Conservation (phyloP, 1,139 yeast genomes). For the Scheffersomyces insectosa region DNA sequence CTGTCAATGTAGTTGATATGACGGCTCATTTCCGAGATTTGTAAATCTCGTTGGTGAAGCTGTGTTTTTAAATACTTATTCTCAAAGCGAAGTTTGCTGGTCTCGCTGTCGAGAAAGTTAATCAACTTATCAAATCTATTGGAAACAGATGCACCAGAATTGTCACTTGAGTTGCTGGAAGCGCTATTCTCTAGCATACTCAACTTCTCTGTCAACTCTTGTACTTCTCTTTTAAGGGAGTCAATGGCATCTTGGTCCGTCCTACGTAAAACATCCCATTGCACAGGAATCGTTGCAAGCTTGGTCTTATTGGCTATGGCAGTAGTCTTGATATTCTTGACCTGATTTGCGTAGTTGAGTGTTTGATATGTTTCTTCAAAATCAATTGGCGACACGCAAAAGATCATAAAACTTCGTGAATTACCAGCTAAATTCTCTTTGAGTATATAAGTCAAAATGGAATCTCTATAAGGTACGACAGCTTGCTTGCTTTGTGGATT, state of each 20-base stretch:
- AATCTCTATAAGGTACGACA: conserved; percentile 71
- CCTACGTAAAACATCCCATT: conserved; percentile 32
- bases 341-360: conserved; percentile 72
- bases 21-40: conserved; percentile 25
- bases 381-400: conserved; percentile 74
- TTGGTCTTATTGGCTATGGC: conserved; percentile 51
- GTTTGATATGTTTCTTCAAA: conserved; percentile 76
- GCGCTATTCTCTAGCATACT: conserved; percentile 4
- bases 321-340: conserved; percentile 63
- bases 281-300: conserved; percentile 27
- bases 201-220: conserved; percentile 29
- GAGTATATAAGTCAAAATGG: conserved; percentile 68
- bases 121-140: conserved; percentile 27
- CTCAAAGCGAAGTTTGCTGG: conserved; percentile 32
- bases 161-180: not conserved
- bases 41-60: conserved; percentile 18
- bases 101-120: conserved; percentile 33
- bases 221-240: conserved; percentile 33
- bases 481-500: conserved; percentile 19
- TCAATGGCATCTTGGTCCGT: conserved; percentile 31
- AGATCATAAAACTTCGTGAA: conserved; percentile 73
- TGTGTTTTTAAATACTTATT: conserved; percentile 30
- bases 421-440: conserved; percentile 76
- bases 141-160: not conserved
- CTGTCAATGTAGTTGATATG: conserved; percentile 33